These are phyloP conservation scores for Monascus purpureus DNA, from an alignment of 495 filamentous ascomycete genomes.

Conservation along the genomic window DNA sequence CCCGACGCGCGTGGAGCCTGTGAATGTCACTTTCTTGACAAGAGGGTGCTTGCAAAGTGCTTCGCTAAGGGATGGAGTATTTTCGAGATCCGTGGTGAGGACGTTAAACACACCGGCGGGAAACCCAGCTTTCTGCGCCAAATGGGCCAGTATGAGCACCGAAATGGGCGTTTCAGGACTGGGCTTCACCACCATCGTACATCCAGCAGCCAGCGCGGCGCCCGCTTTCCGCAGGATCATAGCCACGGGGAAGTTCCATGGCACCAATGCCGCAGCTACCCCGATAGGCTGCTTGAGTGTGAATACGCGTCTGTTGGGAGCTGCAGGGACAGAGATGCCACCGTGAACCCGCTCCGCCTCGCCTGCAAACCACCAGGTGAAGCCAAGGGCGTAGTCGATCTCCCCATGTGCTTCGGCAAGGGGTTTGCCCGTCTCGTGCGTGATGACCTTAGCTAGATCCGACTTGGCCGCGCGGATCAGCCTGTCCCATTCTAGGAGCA, in stretches of 20 bases:
- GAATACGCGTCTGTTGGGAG: constrained; percentile 48
- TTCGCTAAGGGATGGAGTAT: constrained; percentile 49
- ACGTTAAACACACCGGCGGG: constrained; percentile 43
- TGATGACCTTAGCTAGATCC: constrained; percentile 44
- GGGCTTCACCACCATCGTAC: constrained; percentile 49
- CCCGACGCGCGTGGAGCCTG: constrained; percentile 51
- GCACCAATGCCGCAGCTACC: constrained; percentile 48
- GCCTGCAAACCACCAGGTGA: constrained; percentile 51
- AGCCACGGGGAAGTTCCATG: constrained; percentile 51
- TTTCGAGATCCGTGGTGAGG: constrained; percentile 42
- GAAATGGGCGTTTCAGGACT: constrained; percentile 49
- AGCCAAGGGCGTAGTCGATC: constrained; percentile 44
- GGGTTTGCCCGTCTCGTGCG: constrained; percentile 53
- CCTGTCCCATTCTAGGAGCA: constrained; percentile 45
- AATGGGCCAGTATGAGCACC: constrained; percentile 35
- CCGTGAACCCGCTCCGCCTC: constrained; percentile 61
- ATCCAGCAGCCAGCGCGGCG: constrained; percentile 58
- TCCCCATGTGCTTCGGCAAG: constrained; percentile 44
- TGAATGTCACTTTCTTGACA: constrained; percentile 63
- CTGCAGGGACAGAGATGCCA: constrained; percentile 37
- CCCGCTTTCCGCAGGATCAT: constrained; percentile 59
- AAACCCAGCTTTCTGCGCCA: constrained; percentile 40
- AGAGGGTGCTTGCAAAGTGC: constrained; percentile 49
- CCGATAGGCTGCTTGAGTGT: constrained; percentile 60
- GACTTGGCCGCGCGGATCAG: constrained; percentile 36